Evolutionary conservation across 352 stramenopile genomes (phyloP).

Genomic region (Pythium folliculosum): DNA sequence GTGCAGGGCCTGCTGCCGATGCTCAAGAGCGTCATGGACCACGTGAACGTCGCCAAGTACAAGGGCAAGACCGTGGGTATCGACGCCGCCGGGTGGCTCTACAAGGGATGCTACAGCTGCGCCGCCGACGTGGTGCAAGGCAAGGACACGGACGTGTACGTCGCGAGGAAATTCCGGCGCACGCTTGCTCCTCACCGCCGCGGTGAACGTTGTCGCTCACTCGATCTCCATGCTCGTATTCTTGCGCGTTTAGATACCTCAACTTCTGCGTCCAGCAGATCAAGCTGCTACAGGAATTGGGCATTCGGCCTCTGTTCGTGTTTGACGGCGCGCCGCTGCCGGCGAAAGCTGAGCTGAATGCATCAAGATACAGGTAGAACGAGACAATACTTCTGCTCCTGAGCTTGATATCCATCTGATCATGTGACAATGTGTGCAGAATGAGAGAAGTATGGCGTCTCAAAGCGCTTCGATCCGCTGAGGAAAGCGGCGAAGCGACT

Average conservation of each 20-base stretch:
- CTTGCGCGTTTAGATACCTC: conserved; percentile 55
- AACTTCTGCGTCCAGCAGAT: conserved; percentile 89
- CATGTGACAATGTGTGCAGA: conserved; percentile 5
- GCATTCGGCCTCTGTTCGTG: conserved; percentile 89
- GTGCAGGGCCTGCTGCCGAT: conserved; percentile 45
- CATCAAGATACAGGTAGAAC: conserved; percentile 44
- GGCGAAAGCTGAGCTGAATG: conserved; percentile 78
- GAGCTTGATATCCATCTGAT: background rate
- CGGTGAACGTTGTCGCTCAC: too few species aligned
- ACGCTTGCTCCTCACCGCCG: background rate
- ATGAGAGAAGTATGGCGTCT: conserved; percentile 38
- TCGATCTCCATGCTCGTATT: background rate
- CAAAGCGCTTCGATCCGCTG: conserved; percentile 38
- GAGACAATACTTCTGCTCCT: background rate
- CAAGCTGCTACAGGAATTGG: conserved; percentile 80
- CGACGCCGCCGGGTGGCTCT: conserved; percentile 82
- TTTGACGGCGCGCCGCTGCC: conserved; percentile 94
- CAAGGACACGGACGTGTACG: conserved; percentile 50
- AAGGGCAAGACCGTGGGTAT: conserved; percentile 70
- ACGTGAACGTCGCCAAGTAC: conserved; percentile 81
- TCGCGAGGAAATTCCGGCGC: background rate
- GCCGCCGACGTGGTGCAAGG: conserved; percentile 76
- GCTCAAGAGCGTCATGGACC: conserved; percentile 77
- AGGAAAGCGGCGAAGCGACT: conserved; percentile 28
- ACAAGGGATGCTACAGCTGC: conserved; percentile 91